Base-by-base conservation (phyloP, 1,284 basidiomycete genomes). In the Microbotryum scabiosae region DNA sequence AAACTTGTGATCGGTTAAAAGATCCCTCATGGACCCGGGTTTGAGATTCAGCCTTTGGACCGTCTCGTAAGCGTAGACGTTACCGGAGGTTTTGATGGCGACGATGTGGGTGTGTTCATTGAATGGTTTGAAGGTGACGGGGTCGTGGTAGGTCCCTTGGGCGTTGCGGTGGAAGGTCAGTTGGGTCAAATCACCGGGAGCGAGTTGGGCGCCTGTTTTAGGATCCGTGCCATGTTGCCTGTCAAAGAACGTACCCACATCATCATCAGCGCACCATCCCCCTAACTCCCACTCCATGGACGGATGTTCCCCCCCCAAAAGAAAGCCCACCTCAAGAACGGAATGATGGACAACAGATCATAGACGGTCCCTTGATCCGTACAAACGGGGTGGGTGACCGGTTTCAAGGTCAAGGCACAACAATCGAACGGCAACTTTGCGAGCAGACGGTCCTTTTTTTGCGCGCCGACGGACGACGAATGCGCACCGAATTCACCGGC, bases 11-110 rank as follows among this genome's bases (percentile, higher is more conserved):
- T 97, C 96, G 26, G 81, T 83, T 7, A 98, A 79, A 18, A 98
- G 78, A 75, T 99, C 96, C 63, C 80, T 82, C 70, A 88, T 87
- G 56, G 70, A 69, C 3, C 61, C 54, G 7, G 82, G 74, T 75
- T 89, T 96, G 69, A 97, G 81, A 65, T 96, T 82, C 46, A 83
- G 72, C 23, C 79, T 73, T 60, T 77, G 74, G 45, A 79, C 73
- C 0, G 77, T 91, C 52, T 93, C 92, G 8, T 85, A 85, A 14
- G 90, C 79, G 73, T 87, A 96, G 2, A 96, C 92, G 72, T 96
- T 94, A 7, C 91, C 91, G 62, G 78, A 61, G 69, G 75, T 51
- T 67, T 76, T 56, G 69, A 78, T 69, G 2, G 75, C 76, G 0
- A 76, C 74, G 45, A 78, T 63, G 57, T 75, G 72, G 7, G 76